Evolutionary conservation across 1,284 basidiomycete species (phyloP), one percentile per base, ranked within the genome.

Genomic region (Exobasidium rhododendri): DNA sequence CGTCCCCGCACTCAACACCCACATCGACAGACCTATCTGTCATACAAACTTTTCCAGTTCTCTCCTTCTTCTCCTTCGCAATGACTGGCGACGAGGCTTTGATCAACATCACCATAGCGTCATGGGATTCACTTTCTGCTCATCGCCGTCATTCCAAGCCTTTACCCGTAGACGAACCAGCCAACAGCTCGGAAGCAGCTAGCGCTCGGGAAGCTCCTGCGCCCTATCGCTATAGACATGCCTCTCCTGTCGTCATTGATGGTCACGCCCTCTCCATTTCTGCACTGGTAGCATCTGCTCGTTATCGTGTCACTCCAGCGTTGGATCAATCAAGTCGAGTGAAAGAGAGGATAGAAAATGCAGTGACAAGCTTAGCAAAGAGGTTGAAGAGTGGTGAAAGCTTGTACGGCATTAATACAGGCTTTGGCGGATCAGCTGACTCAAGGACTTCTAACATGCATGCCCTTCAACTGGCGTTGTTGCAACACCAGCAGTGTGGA

Each of bases 401-500:
- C 46, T 65, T 74, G 53, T 74, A 58, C 51, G 50, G 59, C 24
- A 66, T 67, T 54, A 62, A 65, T 52, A 74, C 74, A 7, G 74
- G 74, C 14, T 75, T 75, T 30, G 74, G 74, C 31, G 74, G 74
- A 6, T 70, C 67, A 5, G 74, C 74, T 5, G 72, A 74, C 44
- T 72, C 72, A 29, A 44, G 74, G 6, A 75, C 74, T 14, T 59
- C 66, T 55, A 72, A 74, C 59, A 69, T 68, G 11, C 64, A 61
- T 13, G 74, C 72, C 0, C 61, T 75, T 3, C 74, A 75, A 67
- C 63, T 75, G 13, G 71, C 74, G 0, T 51, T 75, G 29, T 65
- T 75, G 46, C 70, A 74, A 63, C 71, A 72, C 64, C 74, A 74
- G 63, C 74, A 75, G 59, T 68, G 66, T 45, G 74, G 74, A 46